A percentile compares a stretch with the other conserved stretches of the same genome.
Evolutionary conservation across 495 filamentous ascomycete species (phyloP).

Genomic region (Endocarpon pusillum): DNA sequence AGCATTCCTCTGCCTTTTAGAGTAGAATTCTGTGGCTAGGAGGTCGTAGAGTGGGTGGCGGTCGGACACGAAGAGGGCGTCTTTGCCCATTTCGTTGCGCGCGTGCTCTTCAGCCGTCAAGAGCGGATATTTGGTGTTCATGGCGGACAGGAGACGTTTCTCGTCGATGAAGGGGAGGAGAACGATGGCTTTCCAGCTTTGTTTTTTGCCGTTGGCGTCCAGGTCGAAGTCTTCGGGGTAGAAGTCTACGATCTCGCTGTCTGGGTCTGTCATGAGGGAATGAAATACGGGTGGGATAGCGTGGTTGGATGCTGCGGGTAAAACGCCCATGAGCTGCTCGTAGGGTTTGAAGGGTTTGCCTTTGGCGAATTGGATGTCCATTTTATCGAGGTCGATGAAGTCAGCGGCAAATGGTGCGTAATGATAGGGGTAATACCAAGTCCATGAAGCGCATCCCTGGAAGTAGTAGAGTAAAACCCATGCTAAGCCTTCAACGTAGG

Average conservation of each 20-base stretch:
- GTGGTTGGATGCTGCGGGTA: slow-evolving; percentile 82
- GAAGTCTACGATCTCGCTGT: slow-evolving; percentile 91
- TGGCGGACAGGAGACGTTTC: slow-evolving; percentile 64
- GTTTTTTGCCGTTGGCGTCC: slow-evolving; percentile 95
- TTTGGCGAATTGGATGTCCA: slow-evolving; percentile 69
- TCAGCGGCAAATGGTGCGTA: slow-evolving; percentile 96
- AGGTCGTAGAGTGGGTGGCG: slow-evolving; percentile 67
- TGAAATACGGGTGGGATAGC: slow-evolving; percentile 79
- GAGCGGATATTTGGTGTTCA: slow-evolving; percentile 64
- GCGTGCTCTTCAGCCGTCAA: slow-evolving; percentile 59
- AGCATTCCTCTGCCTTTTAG: slow-evolving; percentile 55
- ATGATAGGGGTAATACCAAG: slow-evolving; percentile 97
- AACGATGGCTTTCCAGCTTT: slow-evolving; percentile 92
- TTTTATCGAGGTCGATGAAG: slow-evolving; percentile 67
- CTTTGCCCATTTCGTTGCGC: slow-evolving; percentile 66
- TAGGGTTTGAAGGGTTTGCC: slow-evolving; percentile 80
- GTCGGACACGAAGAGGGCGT: slow-evolving; percentile 71
- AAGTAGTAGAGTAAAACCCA: slow-evolving; percentile 99
- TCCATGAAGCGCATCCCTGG: slow-evolving; percentile 95
- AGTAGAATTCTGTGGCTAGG: slow-evolving; percentile 68
- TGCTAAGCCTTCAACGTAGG: slow-evolving; percentile 90
- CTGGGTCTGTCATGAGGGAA: slow-evolving; percentile 64
- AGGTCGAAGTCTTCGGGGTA: slow-evolving; percentile 88
- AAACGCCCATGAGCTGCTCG: slow-evolving; percentile 96
- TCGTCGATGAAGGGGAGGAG: slow-evolving; percentile 94